A percentile compares a stretch with the other conserved stretches of the same genome.
Evolutionary conservation across 805 yeast genomes (phyloP).

Genomic region (Lipomyces oligophaga): DNA sequence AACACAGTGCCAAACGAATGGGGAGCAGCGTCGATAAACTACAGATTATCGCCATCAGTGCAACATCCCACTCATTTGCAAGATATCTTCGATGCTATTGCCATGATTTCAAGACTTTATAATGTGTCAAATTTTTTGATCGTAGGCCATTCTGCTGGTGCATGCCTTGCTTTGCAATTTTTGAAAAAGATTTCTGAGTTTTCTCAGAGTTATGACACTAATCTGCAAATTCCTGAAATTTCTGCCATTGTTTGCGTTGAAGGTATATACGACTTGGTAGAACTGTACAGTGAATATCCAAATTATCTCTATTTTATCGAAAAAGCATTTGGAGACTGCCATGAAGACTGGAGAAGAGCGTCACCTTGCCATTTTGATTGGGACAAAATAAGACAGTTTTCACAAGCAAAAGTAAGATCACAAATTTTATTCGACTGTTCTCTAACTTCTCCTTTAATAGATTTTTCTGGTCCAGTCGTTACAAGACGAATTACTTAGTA

Average conservation of each 20-base stretch:
- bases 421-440: neutral
- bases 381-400: neutral
- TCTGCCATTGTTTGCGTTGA: constrained; percentile 53
- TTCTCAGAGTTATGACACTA: no score
- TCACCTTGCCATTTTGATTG: constrained; percentile 8
- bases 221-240: no score
- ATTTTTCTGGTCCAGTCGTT: constrained; percentile 52
- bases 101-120: constrained; percentile 24
- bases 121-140: constrained; percentile 33
- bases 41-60: constrained; percentile 36
- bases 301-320: constrained; percentile 50
- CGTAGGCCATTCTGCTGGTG: constrained; percentile 76
- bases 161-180: constrained; percentile 55
- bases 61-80: constrained; percentile 55
- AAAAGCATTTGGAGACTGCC: constrained; percentile 49
- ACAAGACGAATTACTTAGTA: constrained; percentile 56
- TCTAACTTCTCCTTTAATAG: constrained; percentile 4
- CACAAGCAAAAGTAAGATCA: constrained; percentile 3
- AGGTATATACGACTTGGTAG: constrained; percentile 58
- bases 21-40: constrained; percentile 30
- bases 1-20: constrained; percentile 7
- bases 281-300: constrained; percentile 57
- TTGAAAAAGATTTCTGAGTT: constrained; percentile 1
- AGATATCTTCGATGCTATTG: constrained; percentile 50
- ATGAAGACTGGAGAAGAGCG: constrained; percentile 23